Base-by-base conservation (phyloP, 108 stramenopile genomes). In the Craspedostauros australis region DNA sequence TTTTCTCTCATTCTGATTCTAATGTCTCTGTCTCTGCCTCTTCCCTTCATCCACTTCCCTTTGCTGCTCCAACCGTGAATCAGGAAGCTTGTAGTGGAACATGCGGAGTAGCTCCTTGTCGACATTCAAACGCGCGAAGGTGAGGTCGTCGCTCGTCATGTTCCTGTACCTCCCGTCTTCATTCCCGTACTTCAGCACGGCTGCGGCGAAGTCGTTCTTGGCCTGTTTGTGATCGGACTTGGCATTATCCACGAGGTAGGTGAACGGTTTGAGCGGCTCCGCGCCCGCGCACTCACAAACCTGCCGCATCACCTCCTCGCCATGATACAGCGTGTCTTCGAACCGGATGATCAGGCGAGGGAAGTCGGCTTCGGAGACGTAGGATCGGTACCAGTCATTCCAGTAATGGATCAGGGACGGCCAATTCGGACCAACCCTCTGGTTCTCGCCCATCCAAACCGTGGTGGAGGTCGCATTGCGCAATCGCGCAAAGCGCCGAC, bases 271-370 rank as follows among this genome's bases (percentile, higher is more conserved):
- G 0, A 19, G 7, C 25, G 77, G 39, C 21, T 23, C 27, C 1
- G 78, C 85, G 1, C 89, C 89, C 16, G 71, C 76, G 59, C 89
- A 91, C 24, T 69, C 60, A 50, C 83, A 86, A 22, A 86, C 53
- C 20, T 55, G 38, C 42, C 52, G 40, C 32, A 78, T 77, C 14
- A 84, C 77, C 31, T 73, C 36, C 21, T 64, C 49, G 14, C 80
- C 74, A 61, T 79, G 68, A 61, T 86, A 81, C 7, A 82, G 57
- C 32, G 85, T 62, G 58, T 91, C 89, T 57, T 91, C 88, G 48
- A 85, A 83, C 29, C 88, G 77, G 15, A 89, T 60, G 34, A 88
- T 72, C 8, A 88, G 51, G 1, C 62, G 60, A 27, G 86, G 86
- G 55, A 62, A 80, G 19, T 68, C 48, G 15, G 68, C 62, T 24